A percentile compares a stretch with the other conserved stretches of the same genome.
Evolutionary conservation across 2,329 filamentous ascomycete genomes (phyloP).

Genomic region (Sporothrix variecibatus): DNA sequence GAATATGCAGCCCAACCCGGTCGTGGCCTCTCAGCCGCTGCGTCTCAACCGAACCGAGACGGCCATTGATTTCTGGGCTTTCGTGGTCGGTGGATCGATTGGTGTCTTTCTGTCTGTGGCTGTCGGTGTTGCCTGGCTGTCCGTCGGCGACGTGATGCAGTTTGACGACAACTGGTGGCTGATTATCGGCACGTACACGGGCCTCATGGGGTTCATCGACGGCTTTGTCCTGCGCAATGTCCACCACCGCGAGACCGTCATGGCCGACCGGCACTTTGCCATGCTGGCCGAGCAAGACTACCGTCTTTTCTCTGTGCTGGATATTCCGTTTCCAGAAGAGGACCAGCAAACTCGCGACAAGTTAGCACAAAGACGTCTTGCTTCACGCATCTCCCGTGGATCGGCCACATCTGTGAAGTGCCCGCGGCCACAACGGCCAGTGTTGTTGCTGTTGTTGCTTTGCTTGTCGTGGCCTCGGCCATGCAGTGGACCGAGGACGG

Average conservation of each 20-base stretch:
- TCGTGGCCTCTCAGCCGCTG: conserved; percentile 38
- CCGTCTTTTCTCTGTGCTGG: conserved; percentile 31
- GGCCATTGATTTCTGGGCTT: conserved; percentile 46
- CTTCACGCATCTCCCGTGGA: conserved; percentile 32
- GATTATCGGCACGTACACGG: conserved; percentile 51
- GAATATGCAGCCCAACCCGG: conserved; percentile 39
- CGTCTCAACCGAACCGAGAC: conserved; percentile 40
- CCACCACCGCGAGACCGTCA: conserved; percentile 36
- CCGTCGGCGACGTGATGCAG: conserved; percentile 42
- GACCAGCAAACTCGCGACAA: not conserved
- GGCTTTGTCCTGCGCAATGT: conserved; percentile 50
- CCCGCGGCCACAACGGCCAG: conserved; percentile 30
- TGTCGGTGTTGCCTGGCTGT: conserved; percentile 43
- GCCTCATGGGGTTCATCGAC: conserved; percentile 48
- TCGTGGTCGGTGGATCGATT: conserved; percentile 45
- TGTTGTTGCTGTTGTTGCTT: conserved; percentile 31
- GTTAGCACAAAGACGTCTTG: conserved; percentile 22
- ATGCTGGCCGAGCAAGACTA: conserved; percentile 31
- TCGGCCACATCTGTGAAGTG: conserved; percentile 32
- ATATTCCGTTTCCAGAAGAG: conserved; percentile 30
- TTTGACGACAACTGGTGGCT: conserved; percentile 51
- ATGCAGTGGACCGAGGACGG: conserved; percentile 38
- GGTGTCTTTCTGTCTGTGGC: conserved; percentile 43
- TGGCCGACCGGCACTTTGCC: conserved; percentile 34
- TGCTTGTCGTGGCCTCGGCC: conserved; percentile 33